phyloP scores from a whole-genome alignment of 129 eudicot genomes.

The Escallonia herrerae region DNA sequence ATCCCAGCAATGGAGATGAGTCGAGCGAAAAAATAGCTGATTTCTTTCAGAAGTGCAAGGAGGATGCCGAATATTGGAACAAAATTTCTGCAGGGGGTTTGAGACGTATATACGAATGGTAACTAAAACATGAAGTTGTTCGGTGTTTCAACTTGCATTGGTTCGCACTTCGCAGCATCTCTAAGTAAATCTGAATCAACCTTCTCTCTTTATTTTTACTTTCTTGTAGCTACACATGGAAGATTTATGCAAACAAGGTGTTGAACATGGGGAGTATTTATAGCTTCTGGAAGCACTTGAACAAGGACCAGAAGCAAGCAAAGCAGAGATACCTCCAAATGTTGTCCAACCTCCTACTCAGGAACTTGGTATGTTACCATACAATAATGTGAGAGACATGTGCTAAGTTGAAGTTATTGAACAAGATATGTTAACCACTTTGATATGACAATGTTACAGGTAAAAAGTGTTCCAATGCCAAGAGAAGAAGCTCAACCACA shows the following conservation, averaged over 20 bases:
- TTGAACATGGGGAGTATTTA: conserved; percentile 86
- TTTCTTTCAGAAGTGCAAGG: conserved; percentile 81
- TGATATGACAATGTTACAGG: conserved; percentile 32
- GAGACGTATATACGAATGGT: conserved; percentile 90
- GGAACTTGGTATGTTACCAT: conserved; percentile 55
- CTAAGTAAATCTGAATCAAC: too few relatives aligned
- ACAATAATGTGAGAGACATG: neutral
- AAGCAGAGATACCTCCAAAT: conserved; percentile 84
- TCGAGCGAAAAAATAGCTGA: conserved; percentile 91
- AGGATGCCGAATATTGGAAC: conserved; percentile 67
- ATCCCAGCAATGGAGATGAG: conserved; percentile 73
- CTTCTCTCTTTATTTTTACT: too few relatives aligned
- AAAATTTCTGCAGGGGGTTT: conserved; percentile 63
- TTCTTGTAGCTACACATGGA: conserved; percentile 87
- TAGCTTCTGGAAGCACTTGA: conserved; percentile 65
- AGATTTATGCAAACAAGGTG: conserved; percentile 92
- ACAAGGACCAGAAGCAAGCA: conserved; percentile 75
- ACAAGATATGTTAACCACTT: conserved; percentile 1
- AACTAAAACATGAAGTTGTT: conserved; percentile 3
- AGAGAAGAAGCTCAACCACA: conserved; percentile 30
- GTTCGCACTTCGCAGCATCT: too few relatives aligned
- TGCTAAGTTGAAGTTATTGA: neutral
- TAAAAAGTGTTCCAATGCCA: conserved; percentile 33
- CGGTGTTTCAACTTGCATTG: too few relatives aligned
- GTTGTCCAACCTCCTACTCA: conserved; percentile 64